Percentiles rank a stretch among this genome's conserved stretches.
phyloP scores from a whole-genome alignment of 148 eudicot species.

The Drosera capensis region DNA sequence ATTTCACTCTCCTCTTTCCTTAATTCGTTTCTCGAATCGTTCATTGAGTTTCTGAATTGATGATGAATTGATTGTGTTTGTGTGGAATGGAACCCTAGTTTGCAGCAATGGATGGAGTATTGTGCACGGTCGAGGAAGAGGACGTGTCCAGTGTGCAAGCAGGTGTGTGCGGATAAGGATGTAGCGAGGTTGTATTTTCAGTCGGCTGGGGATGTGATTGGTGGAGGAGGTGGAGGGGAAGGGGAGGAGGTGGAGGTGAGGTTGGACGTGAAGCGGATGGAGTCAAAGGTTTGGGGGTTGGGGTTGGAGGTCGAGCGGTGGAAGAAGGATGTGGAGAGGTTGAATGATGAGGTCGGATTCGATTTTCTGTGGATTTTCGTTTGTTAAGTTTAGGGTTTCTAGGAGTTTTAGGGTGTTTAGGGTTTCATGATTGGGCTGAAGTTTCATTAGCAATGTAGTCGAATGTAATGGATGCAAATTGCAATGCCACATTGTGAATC shows the following conservation, averaged over 20 bases:
- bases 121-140: conserved; percentile 49
- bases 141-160: conserved; percentile 88
- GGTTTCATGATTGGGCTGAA: too few species aligned
- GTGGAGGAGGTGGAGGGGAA: too few species aligned
- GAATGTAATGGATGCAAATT: too few species aligned
- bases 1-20: neutral
- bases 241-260: too few species aligned
- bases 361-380: neutral
- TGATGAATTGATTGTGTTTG: neutral
- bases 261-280: conserved; percentile 50
- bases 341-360: conserved; percentile 41
- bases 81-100: neutral
- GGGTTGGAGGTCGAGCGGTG: conserved; percentile 36
- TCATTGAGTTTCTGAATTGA: neutral
- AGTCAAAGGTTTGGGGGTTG: conserved; percentile 48
- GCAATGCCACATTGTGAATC: neutral
- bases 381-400: too few species aligned
- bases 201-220: conserved; percentile 64
- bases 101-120: conserved; percentile 94
- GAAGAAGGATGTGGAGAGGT: conserved; percentile 29
- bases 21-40: neutral
- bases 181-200: conserved; percentile 80
- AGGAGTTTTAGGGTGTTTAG: too few species aligned
- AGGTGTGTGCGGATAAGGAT: conserved; percentile 39
- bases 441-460: too few species aligned